Conservation (phyloP, 495 filamentous ascomycete genomes). For the Tetracladium marchalianum region DNA sequence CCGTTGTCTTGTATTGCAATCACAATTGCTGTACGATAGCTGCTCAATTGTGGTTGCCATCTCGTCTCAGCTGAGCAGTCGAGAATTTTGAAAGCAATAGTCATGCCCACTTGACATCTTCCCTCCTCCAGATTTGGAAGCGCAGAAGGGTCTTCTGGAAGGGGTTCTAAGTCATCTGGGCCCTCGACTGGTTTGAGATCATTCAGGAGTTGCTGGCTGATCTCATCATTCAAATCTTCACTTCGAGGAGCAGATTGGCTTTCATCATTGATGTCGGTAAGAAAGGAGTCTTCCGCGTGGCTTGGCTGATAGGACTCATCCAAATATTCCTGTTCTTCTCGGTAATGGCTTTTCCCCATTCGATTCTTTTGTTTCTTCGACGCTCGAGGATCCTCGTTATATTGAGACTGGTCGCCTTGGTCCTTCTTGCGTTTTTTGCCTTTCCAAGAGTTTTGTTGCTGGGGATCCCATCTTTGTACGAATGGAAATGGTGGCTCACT, state of each 20-base stretch:
- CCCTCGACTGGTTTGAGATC: constrained; percentile 24
- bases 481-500: constrained; percentile 86
- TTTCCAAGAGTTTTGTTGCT: constrained; percentile 42
- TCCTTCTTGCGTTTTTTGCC: constrained; percentile 33
- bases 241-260: constrained; percentile 6
- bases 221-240: constrained; percentile 17
- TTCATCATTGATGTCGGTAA: constrained; percentile 11
- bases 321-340: constrained; percentile 24
- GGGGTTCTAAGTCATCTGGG: constrained; percentile 50
- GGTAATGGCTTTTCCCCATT: constrained; percentile 23
- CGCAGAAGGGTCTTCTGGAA: constrained; percentile 52
- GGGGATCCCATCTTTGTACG: constrained; percentile 74
- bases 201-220: constrained; percentile 25
- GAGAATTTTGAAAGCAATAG: constrained; percentile 74
- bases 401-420: constrained; percentile 23
- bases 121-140: constrained; percentile 44
- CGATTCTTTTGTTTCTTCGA: constrained; percentile 40
- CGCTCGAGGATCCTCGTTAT: constrained; percentile 21
- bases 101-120: constrained; percentile 48
- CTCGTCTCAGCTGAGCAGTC: constrained; percentile 62
- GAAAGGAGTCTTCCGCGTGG: constrained; percentile 38
- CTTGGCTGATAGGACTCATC: constrained; percentile 27
- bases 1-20: constrained; percentile 34
- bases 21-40: constrained; percentile 57
- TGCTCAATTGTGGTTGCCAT: constrained; percentile 67